Base-by-base conservation (phyloP, 1,284 basidiomycete species). In the Lentinus polychrous region DNA sequence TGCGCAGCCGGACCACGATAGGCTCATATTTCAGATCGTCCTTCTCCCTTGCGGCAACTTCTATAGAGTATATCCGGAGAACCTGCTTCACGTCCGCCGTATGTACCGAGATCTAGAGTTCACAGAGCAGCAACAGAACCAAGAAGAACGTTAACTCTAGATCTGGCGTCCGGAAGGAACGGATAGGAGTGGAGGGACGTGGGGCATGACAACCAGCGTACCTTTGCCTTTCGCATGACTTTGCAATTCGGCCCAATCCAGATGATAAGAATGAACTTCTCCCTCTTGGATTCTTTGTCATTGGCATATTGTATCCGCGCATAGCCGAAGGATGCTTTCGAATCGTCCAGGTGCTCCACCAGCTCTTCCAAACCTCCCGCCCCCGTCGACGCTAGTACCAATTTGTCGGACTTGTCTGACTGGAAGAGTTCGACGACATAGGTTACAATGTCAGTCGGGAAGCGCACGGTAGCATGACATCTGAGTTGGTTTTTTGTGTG, bases 181-280 rank as follows among this genome's bases (percentile, higher is more conserved):
- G 36, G 36, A 37, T 14, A n/a, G n/a, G n/a, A n/a, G n/a, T n/a
- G n/a, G n/a, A n/a, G n/a, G 27, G 40, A 27, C 41, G 40, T 49
- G 46, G n/a, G n/a, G n/a, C 44, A 48, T 48, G 46, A 33, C 6
- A n/a, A n/a, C n/a, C n/a, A n/a, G 65, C 78, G 55, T 55, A 89
- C 91, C 82, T 90, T 93, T 39, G 85, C 92, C 69, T 84, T 87
- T 53, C 92, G 78, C 92, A 94, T 93, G 55, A 93, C 75, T 72
- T 90, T 91, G 68, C 89, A 91, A 39, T 75, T 68, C 34, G 80
- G 73, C 36, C 92, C 92, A 66, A 94, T 94, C 91, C 92, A 94
- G 50, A 85, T 81, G 65, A 94, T 78, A 60, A 94, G 75, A 56
- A 91, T 79, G 69, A 94, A 94, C 73, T 94, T 94, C 73, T 93